Evolutionary conservation across 2,329 filamentous ascomycete genomes (phyloP), one percentile per base, ranked within the genome.

Genomic region (Ceratocystis huliohia): DNA sequence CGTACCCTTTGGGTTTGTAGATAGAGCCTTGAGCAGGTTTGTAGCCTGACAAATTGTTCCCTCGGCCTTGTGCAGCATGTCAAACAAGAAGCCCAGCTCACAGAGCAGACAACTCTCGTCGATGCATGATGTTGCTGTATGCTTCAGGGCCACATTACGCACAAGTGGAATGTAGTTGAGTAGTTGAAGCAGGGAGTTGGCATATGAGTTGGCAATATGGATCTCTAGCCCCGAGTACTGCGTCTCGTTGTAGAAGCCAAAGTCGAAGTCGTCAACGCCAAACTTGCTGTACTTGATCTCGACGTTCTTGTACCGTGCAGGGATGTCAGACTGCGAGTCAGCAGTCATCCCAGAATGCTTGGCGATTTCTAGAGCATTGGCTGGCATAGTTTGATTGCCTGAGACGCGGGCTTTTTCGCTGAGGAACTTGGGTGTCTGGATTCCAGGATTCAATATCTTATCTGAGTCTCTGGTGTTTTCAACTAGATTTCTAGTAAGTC

Each of bases 271-370:
- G 72, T 97, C 93, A n/a, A 99, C 91, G 22, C 94, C 94, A 75
- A 96, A 99, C 74, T 91, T 95, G 80, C 93, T 96, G 78, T 97
- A 99, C 74, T 96, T 96, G 77, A 99, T 99, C 75, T 97, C 93
- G 10, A 96, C 89, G 72, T 91, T 92, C 70, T 89, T 87, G 75
- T 99, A 99, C 78, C 94, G 90, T 7, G 89, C 83, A 25, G 93
- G 88, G 3, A 94, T 88, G 66, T 96, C 91, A 50, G 88, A 84
- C 69, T 90, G 88, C 66, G 74, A 61, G 17, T 66, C 67, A 2
- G 22, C 48, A 17, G 33, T 28, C 25, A 28, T 28, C 0, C 48
- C 50, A 6, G 59, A 25, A 25, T 70, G 37, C 76, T 74, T 37
- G 7, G 61, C 59, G 66, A 70, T 73, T 22, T 75, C 70, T 72